Percentiles rank a stretch among this genome's conserved stretches.
These are phyloP conservation scores for Apiospora kogelbergensis DNA, from an alignment of 2,329 filamentous ascomycete species.

Conservation along the genomic window DNA sequence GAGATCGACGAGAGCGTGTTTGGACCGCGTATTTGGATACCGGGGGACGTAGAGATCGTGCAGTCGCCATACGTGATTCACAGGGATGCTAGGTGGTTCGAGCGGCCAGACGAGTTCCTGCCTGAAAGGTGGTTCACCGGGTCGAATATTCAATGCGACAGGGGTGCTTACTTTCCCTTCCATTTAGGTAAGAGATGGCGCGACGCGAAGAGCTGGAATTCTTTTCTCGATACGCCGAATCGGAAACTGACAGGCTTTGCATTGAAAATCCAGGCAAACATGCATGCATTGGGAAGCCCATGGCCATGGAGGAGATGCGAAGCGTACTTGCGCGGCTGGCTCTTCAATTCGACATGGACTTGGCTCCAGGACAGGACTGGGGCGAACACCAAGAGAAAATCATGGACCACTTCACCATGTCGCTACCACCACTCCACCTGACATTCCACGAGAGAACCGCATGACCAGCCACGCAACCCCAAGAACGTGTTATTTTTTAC, in stretches of 20 bases:
- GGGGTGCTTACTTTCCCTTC: conserved; percentile 11
- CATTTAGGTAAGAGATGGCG: conserved; percentile 8
- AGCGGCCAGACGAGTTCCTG: conserved; percentile 13
- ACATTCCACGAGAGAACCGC: not conserved
- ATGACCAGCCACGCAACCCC: not conserved
- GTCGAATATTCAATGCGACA: conserved; percentile 6
- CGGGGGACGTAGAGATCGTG: conserved; percentile 11
- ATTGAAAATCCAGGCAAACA: conserved; percentile 9
- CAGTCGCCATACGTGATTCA: conserved; percentile 15
- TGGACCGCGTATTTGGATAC: conserved; percentile 12
- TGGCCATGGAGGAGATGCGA: conserved; percentile 14
- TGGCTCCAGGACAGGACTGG: conserved; percentile 7
- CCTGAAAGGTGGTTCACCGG: conserved; percentile 13
- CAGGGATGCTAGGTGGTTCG: conserved; percentile 13
- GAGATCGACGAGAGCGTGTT: conserved; percentile 8
- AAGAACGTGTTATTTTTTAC: not conserved
- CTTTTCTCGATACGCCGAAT: too few species aligned
- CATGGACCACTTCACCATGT: conserved; percentile 14
- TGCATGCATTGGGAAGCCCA: conserved; percentile 14
- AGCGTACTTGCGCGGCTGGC: conserved; percentile 13
- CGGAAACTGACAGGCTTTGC: not conserved
- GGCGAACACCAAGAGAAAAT: conserved; percentile 8
- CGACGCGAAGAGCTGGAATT: not conserved
- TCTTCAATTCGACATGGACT: conserved; percentile 10
- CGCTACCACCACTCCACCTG: conserved; percentile 8